These are phyloP conservation scores for Saturnispora saitoi DNA, from an alignment of 805 yeast genomes.

Conservation along the genomic window DNA sequence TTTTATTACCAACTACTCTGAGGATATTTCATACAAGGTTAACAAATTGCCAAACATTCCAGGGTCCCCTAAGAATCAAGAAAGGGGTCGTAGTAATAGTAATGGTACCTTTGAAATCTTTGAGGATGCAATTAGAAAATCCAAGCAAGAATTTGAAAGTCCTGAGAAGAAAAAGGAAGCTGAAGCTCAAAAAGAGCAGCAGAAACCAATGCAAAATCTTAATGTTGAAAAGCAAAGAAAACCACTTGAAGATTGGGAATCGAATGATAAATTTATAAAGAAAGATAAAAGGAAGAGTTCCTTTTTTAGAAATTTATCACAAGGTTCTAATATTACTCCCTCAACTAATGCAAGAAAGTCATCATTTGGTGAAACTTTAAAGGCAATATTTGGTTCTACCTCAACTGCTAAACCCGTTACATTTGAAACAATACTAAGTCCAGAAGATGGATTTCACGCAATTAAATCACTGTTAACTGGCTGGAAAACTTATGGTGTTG, in stretches of 20 bases:
- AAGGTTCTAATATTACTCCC: constrained; percentile 5
- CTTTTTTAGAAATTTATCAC: constrained; percentile 40
- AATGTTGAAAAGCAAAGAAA: constrained; percentile 25
- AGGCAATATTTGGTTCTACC: constrained; percentile 32
- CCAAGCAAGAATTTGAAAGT: constrained; percentile 14
- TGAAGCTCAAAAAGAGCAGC: neutral
- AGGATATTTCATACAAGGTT: constrained; percentile 35
- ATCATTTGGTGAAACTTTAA: constrained; percentile 37
- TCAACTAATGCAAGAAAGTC: constrained; percentile 13
- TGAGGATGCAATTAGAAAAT: constrained; percentile 17
- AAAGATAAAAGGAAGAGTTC: constrained; percentile 18
- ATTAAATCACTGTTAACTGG: constrained; percentile 51
- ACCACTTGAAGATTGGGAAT: constrained; percentile 5
- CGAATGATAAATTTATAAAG: constrained; percentile 12
- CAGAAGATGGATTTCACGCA: constrained; percentile 55
- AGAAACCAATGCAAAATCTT: constrained; percentile 16
- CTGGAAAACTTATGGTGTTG: constrained; percentile 67
- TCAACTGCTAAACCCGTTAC: constrained; percentile 17
- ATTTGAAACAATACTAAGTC: constrained; percentile 30
- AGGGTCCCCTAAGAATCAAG: constrained; percentile 29
- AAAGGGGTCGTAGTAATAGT: constrained; percentile 15
- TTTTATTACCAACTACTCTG: constrained; percentile 32
- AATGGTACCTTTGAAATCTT: constrained; percentile 21
- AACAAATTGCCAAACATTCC: constrained; percentile 43
- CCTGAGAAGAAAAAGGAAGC: constrained; percentile 1